Evolutionary conservation across 2,329 filamentous ascomycete genomes (phyloP), one percentile per base, ranked within the genome.

Genomic region (Cladophialophora carrionii): DNA sequence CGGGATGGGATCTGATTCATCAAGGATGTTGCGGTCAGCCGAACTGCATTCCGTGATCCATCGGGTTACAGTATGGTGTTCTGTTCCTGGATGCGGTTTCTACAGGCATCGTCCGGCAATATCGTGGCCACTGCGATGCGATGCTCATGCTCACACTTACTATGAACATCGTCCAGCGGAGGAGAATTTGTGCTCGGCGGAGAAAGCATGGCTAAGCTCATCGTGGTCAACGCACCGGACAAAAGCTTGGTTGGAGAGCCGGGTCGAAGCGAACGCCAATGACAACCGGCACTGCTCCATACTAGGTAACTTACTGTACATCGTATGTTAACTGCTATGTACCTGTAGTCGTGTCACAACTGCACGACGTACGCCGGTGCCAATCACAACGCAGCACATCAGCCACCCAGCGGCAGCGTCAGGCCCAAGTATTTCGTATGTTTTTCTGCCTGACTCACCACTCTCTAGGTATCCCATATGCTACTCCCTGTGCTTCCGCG

Each of bases 1-100:
- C 24, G 48, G 48, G 5, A 29, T 24, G 24, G 10, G 48, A 51
- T 51, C 48, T 51, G 48, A 51, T 20, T 51, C 48, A 51, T 51
- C 9, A 26, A 26, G 48, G 48, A 22, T 26, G 26, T 26, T 51
- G 20, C 20, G n/a, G 20, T 51, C 48, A 51, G 48, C 48, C 22
- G 22, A 51, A 51, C 12, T 26, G 48, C 20, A 26, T 14, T 22
- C 48, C 2, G 10, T 51, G 37, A 43, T n/a, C 37, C 37, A n/a
- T 26, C 2, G 20, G 9, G 22, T 12, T 51, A 8, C 41, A 14
- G 41, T n/a, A 10, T 26, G 48, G 10, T 17, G 14, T 8, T 24
- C 48, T 22, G 22, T 24, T 4, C 26, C 22, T 12, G 22, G 17
- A 3, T n/a, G 37, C 37, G 2, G 14, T 7, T 7, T 43, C 17